Conservation (phyloP, 768 basidiomycete species). For the Lyophyllum decastes region DNA sequence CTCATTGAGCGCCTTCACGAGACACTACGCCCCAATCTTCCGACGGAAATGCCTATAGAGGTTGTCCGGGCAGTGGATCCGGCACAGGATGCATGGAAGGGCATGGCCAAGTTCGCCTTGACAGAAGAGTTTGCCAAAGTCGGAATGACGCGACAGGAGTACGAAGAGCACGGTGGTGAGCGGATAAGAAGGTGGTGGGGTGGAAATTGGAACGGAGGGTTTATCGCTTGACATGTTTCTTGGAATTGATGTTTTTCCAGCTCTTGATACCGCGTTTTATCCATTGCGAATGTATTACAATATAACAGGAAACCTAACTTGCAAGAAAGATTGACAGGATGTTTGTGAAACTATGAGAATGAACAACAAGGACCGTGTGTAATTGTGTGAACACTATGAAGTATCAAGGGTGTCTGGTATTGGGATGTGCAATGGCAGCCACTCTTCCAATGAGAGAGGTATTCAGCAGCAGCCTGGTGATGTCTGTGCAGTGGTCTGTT, state of each 20-base stretch:
- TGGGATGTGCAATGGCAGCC: conserved; percentile 1
- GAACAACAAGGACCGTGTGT: conserved; percentile 4
- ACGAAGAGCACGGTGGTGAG: conserved; percentile 89
- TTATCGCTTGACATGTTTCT: conserved; percentile 3
- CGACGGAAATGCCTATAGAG: conserved; percentile 74
- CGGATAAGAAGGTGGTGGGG: conserved; percentile 90
- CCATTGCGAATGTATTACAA: conserved; percentile 24
- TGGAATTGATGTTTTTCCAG: neutral
- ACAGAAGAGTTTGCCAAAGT: conserved; percentile 55
- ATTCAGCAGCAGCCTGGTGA: conserved; percentile 56
- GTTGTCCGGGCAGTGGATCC: conserved; percentile 69
- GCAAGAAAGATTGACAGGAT: conserved; percentile 19
- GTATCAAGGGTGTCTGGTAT: conserved; percentile 1
- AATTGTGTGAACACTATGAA: neutral
- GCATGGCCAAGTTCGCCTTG: conserved; percentile 79
- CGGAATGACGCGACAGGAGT: conserved; percentile 76
- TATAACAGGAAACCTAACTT: conserved; percentile 20
- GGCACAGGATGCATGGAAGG: conserved; percentile 81
- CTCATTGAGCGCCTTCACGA: conserved; percentile 67
- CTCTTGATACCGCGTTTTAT: conserved; percentile 10
- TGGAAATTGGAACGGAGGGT: conserved; percentile 76
- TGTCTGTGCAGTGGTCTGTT: conserved; percentile 45
- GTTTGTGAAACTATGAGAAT: conserved; percentile 10
- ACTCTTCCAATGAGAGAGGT: neutral
- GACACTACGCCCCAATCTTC: conserved; percentile 81